Conservation (phyloP, 495 filamentous ascomycete genomes). For the Neurospora sp. region DNA sequence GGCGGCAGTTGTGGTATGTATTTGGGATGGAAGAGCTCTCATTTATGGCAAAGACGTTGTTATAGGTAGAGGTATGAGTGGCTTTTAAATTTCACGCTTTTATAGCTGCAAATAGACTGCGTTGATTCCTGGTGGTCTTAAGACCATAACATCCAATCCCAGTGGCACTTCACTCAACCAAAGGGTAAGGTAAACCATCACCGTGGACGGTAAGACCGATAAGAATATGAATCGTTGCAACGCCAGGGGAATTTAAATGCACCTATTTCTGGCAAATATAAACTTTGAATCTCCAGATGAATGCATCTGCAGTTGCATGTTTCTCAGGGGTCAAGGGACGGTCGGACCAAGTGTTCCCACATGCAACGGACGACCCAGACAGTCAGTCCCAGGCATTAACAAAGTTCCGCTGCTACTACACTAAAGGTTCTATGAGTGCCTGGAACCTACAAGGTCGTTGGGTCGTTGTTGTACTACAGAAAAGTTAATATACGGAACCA, state of each 20-base stretch:
- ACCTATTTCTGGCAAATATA: neutral
- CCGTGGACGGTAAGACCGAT: neutral
- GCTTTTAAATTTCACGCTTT: neutral
- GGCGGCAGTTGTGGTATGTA: neutral
- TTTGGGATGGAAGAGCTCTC: neutral
- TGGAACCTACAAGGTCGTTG: neutral
- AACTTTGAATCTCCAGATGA: neutral
- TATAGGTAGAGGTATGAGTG: neutral
- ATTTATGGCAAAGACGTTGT: neutral
- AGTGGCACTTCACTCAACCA: neutral
- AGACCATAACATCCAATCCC: neutral
- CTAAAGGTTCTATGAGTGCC: neutral
- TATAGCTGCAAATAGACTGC: neutral
- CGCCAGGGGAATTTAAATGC: too few species aligned
- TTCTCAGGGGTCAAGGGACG: neutral
- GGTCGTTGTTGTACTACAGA: neutral
- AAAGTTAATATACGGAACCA: neutral
- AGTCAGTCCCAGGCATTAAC: neutral
- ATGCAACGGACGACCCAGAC: neutral
- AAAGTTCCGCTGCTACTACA: neutral
- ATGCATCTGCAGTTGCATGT: neutral
- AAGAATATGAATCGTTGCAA: neutral
- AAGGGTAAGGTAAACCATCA: neutral
- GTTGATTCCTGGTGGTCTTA: neutral
- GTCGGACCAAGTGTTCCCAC: neutral